These are phyloP conservation scores for Nematocida sp. DNA, from an alignment of 371 early-diverging fungal species.

Conservation along the genomic window DNA sequence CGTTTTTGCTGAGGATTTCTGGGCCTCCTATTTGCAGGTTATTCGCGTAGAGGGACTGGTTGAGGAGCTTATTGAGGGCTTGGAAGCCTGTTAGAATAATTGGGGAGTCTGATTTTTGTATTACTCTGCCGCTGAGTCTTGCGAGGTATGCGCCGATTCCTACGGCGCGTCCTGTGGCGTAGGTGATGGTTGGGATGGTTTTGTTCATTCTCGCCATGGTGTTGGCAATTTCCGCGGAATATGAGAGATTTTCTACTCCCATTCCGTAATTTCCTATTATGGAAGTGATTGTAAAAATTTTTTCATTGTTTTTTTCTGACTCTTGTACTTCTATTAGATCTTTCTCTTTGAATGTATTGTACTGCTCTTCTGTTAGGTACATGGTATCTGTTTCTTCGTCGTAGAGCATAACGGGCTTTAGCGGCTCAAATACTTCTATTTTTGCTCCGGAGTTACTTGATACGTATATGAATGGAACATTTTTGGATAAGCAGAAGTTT, in stretches of 20 bases:
- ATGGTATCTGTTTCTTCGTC: background rate
- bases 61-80: constrained; percentile 92
- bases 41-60: constrained; percentile 89
- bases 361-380: constrained; percentile 43
- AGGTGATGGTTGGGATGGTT: constrained; percentile 86
- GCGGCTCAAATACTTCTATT: constrained; percentile 86
- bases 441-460: constrained; percentile 98
- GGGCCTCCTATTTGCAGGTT: constrained; percentile 95
- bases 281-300: constrained; percentile 76
- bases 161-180: constrained; percentile 91
- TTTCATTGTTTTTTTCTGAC: constrained; percentile 7
- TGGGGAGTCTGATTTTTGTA: constrained; percentile 90
- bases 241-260: constrained; percentile 95
- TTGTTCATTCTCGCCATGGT: constrained; percentile 87
- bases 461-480: constrained; percentile 85
- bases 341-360: constrained; percentile 13
- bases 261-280: constrained; percentile 80
- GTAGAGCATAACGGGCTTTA: constrained; percentile 67
- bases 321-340: constrained; percentile 1
- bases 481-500: constrained; percentile 73
- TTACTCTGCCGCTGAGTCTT: constrained; percentile 86
- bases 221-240: constrained; percentile 93
- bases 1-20: constrained; percentile 94
- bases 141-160: constrained; percentile 96
- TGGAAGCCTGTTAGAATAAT: constrained; percentile 93